Evolutionary conservation across 257 asterid species (phyloP).

Genomic region (Solanum bulbocastanum): DNA sequence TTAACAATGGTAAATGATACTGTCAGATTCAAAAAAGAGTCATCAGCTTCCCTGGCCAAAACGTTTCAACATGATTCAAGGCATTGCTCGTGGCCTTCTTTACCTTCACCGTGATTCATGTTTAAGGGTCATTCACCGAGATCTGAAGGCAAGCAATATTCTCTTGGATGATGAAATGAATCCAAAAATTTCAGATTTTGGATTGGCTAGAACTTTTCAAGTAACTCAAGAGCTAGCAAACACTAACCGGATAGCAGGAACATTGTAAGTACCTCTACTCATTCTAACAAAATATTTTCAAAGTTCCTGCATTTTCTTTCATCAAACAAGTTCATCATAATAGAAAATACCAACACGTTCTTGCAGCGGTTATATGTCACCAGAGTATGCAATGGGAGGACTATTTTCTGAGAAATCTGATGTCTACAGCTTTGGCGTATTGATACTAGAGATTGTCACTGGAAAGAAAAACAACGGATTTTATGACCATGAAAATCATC

Average conservation of each 20-base stretch:
- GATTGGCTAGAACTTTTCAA: background rate
- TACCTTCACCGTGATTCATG: background rate
- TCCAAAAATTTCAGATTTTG: background rate
- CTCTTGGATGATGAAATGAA: background rate
- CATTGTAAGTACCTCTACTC: background rate
- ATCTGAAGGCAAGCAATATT: background rate
- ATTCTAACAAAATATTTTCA: background rate
- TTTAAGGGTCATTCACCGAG: background rate
- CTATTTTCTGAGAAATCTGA: background rate
- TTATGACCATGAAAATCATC: background rate
- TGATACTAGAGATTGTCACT: background rate
- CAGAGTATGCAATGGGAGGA: background rate
- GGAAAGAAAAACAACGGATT: background rate
- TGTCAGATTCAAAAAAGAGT: background rate
- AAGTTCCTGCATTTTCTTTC: background rate
- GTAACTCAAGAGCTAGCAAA: background rate
- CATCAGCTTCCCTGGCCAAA: background rate
- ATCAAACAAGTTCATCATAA: background rate
- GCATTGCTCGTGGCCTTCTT: background rate
- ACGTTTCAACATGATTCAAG: background rate
- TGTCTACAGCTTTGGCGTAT: background rate
- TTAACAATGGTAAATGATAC: background rate
- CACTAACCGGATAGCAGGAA: background rate
- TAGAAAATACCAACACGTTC: background rate
- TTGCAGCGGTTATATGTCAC: background rate